A percentile compares a stretch with the other conserved stretches of the same genome.
Conservation (phyloP, 495 filamentous ascomycete genomes). For the Neohortaea acidophila region DNA sequence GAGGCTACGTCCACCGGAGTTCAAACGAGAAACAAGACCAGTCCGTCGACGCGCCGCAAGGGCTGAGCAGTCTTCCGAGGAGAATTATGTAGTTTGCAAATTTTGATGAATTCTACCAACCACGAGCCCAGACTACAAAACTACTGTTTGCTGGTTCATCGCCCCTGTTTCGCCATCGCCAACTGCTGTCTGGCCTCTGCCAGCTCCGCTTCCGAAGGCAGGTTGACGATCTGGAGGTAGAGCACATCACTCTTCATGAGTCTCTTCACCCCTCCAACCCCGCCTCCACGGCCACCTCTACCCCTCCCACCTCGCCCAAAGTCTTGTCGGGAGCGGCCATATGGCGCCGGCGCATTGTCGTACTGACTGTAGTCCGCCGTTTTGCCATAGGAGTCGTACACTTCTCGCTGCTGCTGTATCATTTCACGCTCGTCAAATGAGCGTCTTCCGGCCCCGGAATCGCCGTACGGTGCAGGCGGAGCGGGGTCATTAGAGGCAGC, state of each 20-base stretch:
- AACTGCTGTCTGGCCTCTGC: constrained; percentile 9
- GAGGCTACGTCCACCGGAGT: constrained; percentile 6
- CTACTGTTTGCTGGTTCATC: neutral
- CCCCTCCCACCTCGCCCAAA: neutral
- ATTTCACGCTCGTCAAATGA: too few relatives aligned
- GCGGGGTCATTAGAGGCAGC: too few relatives aligned
- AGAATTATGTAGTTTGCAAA: too few relatives aligned
- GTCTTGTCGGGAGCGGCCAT: neutral
- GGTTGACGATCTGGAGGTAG: constrained; percentile 24
- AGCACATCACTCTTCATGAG: constrained; percentile 21
- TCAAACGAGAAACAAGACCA: constrained; percentile 7
- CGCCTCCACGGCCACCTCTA: neutral
- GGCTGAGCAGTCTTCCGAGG: constrained; percentile 7
- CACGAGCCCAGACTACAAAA: too few relatives aligned
- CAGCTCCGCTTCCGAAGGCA: constrained; percentile 20
- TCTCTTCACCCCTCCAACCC: constrained; percentile 14
- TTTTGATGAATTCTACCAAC: too few relatives aligned
- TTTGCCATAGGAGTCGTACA: too few relatives aligned
- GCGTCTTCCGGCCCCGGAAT: too few relatives aligned
- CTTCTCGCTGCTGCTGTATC: too few relatives aligned
- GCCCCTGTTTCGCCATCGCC: neutral
- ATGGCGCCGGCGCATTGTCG: neutral
- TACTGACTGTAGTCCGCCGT: too few relatives aligned
- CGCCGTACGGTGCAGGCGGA: too few relatives aligned
- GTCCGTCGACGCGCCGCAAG: constrained; percentile 16